Evolutionary conservation across 148 eudicot species (phyloP).

Genomic region (Vaccinium myrtillus): DNA sequence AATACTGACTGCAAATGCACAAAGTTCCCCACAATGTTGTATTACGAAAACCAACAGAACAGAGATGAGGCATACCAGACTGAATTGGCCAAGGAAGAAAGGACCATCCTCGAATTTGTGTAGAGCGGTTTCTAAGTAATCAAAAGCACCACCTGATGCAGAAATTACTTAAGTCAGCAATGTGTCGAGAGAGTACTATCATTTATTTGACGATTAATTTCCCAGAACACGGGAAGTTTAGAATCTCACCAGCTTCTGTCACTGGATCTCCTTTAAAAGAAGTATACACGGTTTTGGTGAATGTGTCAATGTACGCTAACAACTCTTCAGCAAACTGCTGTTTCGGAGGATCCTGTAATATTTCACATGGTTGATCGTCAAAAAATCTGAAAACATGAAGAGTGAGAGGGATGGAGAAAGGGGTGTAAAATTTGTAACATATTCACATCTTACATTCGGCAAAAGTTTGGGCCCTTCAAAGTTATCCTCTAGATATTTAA

Average conservation of each 20-base stretch:
- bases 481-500: conserved; percentile 61
- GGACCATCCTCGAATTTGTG: conserved; percentile 74
- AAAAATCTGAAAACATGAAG: not conserved
- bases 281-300: conserved; percentile 23
- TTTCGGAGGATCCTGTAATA: conserved; percentile 62
- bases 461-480: conserved; percentile 73
- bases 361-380: not conserved
- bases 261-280: conserved; percentile 48
- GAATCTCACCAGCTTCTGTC: conserved; percentile 46
- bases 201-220: not conserved
- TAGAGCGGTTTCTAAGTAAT: conserved; percentile 71
- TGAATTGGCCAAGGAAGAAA: conserved; percentile 84
- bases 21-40: not conserved
- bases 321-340: conserved; percentile 61
- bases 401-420: not conserved
- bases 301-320: conserved; percentile 40
- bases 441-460: conserved; percentile 49
- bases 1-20: not conserved
- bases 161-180: conserved; percentile 9
- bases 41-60: not conserved
- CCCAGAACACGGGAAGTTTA: not conserved
- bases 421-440: not conserved
- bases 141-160: conserved; percentile 51
- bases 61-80: conserved; percentile 44
- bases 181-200: not conserved